Evolutionary conservation across 1,284 basidiomycete species (phyloP).

Genomic region (Rhodotorula mucilaginosa): DNA sequence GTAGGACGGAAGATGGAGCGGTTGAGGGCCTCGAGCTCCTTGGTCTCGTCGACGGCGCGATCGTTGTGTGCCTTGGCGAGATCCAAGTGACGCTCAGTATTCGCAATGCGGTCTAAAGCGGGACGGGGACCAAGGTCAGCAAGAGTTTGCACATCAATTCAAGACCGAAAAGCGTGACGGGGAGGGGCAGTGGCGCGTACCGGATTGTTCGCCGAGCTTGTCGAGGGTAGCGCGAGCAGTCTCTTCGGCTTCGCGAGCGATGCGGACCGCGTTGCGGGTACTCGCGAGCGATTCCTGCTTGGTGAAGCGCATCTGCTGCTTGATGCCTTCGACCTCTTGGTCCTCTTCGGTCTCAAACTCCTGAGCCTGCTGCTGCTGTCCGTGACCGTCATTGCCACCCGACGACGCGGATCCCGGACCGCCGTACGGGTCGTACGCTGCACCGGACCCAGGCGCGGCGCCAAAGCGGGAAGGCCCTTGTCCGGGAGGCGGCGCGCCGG

Average conservation of each 20-base stretch:
- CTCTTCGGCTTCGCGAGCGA: slow-evolving; percentile 94
- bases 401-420: neutral
- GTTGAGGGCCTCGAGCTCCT: slow-evolving; percentile 90
- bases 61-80: slow-evolving; percentile 84
- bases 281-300: slow-evolving; percentile 93
- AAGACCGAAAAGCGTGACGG: neutral
- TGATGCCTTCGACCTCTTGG: slow-evolving; percentile 94
- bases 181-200: slow-evolving; percentile 54
- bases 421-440: slow-evolving; percentile 2
- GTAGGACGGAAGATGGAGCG: slow-evolving; percentile 89
- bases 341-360: slow-evolving; percentile 70
- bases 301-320: slow-evolving; percentile 80
- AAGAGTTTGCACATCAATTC: neutral
- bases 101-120: slow-evolving; percentile 63
- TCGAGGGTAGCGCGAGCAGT: slow-evolving; percentile 81
- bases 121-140: too few relatives aligned
- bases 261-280: slow-evolving; percentile 85
- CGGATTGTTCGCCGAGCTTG: slow-evolving; percentile 91
- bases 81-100: slow-evolving; percentile 94
- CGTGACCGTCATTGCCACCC: neutral
- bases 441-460: neutral
- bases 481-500: slow-evolving; percentile 25
- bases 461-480: neutral
- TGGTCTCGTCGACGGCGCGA: slow-evolving; percentile 88
- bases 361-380: slow-evolving; percentile 14